phyloP scores from a whole-genome alignment of 495 filamentous ascomycete genomes.

The Tuber magnatum region DNA sequence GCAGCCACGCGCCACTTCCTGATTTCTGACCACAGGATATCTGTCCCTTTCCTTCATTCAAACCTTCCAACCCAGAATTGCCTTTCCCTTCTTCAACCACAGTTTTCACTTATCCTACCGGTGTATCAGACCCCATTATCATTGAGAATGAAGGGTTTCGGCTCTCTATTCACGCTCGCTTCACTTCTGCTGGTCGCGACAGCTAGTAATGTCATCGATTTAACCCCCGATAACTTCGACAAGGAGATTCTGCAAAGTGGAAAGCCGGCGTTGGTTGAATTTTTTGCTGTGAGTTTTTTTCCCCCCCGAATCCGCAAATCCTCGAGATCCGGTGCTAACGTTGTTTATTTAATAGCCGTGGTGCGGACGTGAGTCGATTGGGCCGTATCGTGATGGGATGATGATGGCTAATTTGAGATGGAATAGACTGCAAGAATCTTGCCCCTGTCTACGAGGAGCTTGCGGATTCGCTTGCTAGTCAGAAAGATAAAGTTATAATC shows the following conservation, averaged over 20 bases:
- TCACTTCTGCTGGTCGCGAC: constrained; percentile 26
- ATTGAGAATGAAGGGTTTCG: constrained; percentile 37
- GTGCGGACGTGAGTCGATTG: constrained; percentile 60
- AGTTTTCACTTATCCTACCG: not conserved
- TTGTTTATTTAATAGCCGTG: constrained; percentile 53
- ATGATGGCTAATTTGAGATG: constrained; percentile 11
- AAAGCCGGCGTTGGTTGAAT: constrained; percentile 95
- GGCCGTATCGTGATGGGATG: not conserved
- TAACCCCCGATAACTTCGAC: constrained; percentile 85
- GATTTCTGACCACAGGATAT: not conserved
- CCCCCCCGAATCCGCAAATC: not conserved
- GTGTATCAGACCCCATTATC: not conserved
- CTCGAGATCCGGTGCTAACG: constrained; percentile 15
- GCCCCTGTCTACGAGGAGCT: constrained; percentile 93
- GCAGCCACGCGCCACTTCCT: not conserved
- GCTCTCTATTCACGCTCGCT: constrained; percentile 35
- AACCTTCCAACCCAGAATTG: not conserved
- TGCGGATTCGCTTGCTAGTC: constrained; percentile 61
- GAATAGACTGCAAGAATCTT: constrained; percentile 82
- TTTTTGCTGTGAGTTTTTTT: constrained; percentile 60
- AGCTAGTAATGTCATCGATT: constrained; percentile 60
- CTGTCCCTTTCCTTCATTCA: not conserved
- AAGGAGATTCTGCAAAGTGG: constrained; percentile 77
- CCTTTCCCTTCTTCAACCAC: not conserved
- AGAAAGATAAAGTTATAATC: constrained; percentile 76